These are phyloP conservation scores for Scutellaria baicalensis DNA, from an alignment of 257 asterid species.

Conservation along the genomic window DNA sequence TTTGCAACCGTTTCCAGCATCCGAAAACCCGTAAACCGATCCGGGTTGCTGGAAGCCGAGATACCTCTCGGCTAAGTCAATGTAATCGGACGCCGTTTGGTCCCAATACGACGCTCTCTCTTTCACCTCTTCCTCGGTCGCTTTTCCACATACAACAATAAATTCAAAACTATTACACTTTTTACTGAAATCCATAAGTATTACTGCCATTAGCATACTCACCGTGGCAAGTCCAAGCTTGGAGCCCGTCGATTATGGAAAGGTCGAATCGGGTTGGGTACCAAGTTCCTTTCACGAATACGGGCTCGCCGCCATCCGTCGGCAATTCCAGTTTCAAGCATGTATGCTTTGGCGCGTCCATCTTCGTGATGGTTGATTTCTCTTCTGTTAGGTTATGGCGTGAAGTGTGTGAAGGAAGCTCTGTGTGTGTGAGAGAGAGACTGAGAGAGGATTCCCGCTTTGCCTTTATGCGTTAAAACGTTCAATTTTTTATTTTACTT, in stretches of 20 bases:
- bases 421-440: constrained; percentile 10
- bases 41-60: constrained; percentile 82
- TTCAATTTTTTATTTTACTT: too few species aligned
- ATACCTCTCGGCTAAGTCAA: constrained; percentile 67
- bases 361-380: not conserved
- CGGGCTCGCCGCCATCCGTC: constrained; percentile 13
- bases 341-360: constrained; percentile 51
- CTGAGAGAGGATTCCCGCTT: constrained; percentile 22
- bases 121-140: constrained; percentile 72
- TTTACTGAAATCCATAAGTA: not conserved
- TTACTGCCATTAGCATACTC: not conserved
- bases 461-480: not conserved
- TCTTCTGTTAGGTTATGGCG: not conserved
- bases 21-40: constrained; percentile 75
- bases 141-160: constrained; percentile 21
- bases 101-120: constrained; percentile 96
- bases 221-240: constrained; percentile 82
- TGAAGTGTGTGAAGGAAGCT: constrained; percentile 18
- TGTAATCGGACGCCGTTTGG: constrained; percentile 63
- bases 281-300: constrained; percentile 89
- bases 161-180: not conserved
- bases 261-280: constrained; percentile 64
- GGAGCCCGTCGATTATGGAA: constrained; percentile 58
- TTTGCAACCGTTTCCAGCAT: constrained; percentile 68
- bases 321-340: constrained; percentile 64